Conservation (phyloP, 805 yeast genomes). For the Barnettozyma sucrosica region DNA sequence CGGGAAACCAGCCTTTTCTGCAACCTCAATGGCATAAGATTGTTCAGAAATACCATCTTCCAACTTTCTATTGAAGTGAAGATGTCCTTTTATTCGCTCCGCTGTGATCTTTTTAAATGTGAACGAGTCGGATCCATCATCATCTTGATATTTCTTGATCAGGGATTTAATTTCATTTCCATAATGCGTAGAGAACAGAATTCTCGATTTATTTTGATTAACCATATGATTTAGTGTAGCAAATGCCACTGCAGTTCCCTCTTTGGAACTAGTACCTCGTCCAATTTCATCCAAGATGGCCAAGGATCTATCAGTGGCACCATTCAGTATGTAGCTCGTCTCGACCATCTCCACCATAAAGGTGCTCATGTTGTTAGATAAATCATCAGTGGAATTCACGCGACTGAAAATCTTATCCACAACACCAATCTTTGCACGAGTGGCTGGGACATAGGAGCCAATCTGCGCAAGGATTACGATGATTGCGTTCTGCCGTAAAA, state of each 20-base stretch:
- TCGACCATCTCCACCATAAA: slow-evolving; percentile 97
- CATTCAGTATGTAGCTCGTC: slow-evolving; percentile 75
- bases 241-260: slow-evolving; percentile 97
- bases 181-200: slow-evolving; percentile 94
- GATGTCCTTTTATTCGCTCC: slow-evolving; percentile 40
- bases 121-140: slow-evolving; percentile 76
- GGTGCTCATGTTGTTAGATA: slow-evolving; percentile 90
- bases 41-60: slow-evolving; percentile 90
- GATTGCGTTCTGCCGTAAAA: slow-evolving; percentile 83
- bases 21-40: slow-evolving; percentile 96
- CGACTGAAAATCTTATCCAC: slow-evolving; percentile 91
- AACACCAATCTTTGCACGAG: slow-evolving; percentile 67
- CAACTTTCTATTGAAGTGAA: slow-evolving; percentile 78
- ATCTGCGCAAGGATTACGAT: slow-evolving; percentile 82
- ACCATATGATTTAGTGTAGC: slow-evolving; percentile 84
- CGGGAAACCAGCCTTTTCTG: slow-evolving; percentile 90
- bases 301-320: slow-evolving; percentile 73
- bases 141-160: slow-evolving; percentile 47
- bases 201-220: slow-evolving; percentile 62
- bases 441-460: slow-evolving; percentile 84
- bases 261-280: slow-evolving; percentile 72
- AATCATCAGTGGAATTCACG: slow-evolving; percentile 97
- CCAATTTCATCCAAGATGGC: slow-evolving; percentile 96
- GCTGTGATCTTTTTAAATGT: slow-evolving; percentile 41
- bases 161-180: slow-evolving; percentile 78